Percentiles rank a stretch among this genome's conserved stretches.
Conservation (phyloP, 2,329 filamentous ascomycete species). For the Bipolaris sorokiniana region DNA sequence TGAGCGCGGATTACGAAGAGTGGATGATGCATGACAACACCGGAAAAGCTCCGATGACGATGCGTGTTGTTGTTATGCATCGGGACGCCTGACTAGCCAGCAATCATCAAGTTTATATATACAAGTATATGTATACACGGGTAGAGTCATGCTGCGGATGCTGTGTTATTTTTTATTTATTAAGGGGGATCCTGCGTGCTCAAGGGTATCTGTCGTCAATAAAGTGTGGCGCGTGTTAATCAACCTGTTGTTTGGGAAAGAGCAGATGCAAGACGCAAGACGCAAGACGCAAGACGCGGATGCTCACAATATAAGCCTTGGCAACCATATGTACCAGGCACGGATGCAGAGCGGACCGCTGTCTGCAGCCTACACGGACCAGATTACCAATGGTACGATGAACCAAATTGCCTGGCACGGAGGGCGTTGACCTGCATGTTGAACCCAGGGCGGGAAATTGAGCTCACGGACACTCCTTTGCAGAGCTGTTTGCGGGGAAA, state of each 20-base stretch:
- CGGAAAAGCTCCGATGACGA: neutral
- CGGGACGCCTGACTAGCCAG: neutral
- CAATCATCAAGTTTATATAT: neutral
- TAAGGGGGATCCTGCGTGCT: neutral
- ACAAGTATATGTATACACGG: too few species aligned
- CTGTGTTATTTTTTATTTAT: neutral
- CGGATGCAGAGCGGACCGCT: constrained; percentile 17
- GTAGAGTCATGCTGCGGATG: neutral
- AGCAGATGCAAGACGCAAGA: too few species aligned
- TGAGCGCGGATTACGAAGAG: constrained; percentile 1
- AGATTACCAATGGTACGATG: constrained; percentile 15
- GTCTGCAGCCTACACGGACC: constrained; percentile 16
- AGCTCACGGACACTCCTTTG: neutral
- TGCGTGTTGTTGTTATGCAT: neutral
- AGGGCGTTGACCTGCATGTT: constrained; percentile 14
- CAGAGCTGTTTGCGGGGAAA: constrained; percentile 2
- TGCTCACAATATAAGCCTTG: neutral
- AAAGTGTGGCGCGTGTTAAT: neutral
- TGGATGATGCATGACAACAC: neutral
- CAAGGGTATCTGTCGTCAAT: neutral
- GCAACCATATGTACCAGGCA: neutral
- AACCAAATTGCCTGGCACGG: constrained; percentile 4
- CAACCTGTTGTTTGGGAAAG: too few species aligned
- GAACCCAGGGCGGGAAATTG: constrained; percentile 8
- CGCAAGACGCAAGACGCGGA: neutral